Base-by-base conservation (phyloP, 257 asterid species). In the Gardenia jasminoides region DNA sequence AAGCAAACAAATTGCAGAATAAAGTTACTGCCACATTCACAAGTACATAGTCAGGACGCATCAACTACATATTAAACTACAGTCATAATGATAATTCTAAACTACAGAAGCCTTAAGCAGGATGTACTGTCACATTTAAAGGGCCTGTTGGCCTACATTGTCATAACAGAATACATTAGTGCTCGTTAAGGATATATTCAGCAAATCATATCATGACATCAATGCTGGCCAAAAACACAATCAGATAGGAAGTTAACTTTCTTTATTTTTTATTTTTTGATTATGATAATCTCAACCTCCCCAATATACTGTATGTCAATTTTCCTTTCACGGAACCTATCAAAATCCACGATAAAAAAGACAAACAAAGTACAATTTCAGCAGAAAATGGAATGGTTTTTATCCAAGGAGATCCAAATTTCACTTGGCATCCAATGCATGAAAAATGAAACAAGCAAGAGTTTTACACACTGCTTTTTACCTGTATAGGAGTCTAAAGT, bases 1-100 rank as follows among this genome's bases (percentile, higher is more conserved):
- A 82, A 67, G 79, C 78, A 47, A 83, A 79, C 67, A 68, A 84
- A 80, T 75, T 76, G 76, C 79, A 82, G 59, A 74, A 78, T 41
- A 81, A 78, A 72, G 59, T 82, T 52, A 81, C 69, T 82, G 75
- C 36, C 43, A 72, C 33, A 31, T 67, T 70, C 50, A 76, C 31
- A 81, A 62, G 50, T 28, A 50, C 76, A 80, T 44, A 31, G 72
- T 72, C 72, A 13, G 50, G 47, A 82, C 44, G 72, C 54, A 47
- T 47, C 4, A 15, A 39, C 47, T 54, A 39, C 4, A 7, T 58
- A 2, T 15, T 39, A 30, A 65, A 64, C 8, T 48, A 59, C 50
- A 15, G 39, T 30, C 72, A 44, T 12, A 67, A 43, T 22, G 39
- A 4, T 15, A 78, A 31, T 16, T 24, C 30, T 30, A 68, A 54